Evolutionary conservation across 2,329 filamentous ascomycete species (phyloP).

Genomic region (Corynespora cassiicola): DNA sequence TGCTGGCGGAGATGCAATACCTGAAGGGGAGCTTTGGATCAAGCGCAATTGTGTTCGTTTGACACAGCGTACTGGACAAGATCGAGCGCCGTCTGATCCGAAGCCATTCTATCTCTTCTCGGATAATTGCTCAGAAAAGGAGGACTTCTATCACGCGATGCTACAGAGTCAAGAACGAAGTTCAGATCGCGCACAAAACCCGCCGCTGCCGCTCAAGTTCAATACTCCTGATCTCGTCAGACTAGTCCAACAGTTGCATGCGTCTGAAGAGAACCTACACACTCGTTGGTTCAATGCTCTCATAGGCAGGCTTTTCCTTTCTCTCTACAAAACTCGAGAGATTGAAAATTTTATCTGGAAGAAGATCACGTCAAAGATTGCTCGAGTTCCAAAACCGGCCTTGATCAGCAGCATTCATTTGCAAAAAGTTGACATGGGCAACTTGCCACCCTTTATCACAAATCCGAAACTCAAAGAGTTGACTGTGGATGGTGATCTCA

Average conservation of each 20-base stretch:
- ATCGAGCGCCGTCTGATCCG: conserved; percentile 64
- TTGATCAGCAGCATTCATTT: conserved; percentile 88
- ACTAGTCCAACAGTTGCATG: conserved; percentile 88
- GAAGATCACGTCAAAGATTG: conserved; percentile 96
- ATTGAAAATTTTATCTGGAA: conserved; percentile 79
- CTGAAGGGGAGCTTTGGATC: conserved; percentile 93
- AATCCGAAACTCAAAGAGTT: conserved; percentile 88
- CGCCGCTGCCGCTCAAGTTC: conserved; percentile 76
- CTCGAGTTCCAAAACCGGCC: conserved; percentile 87
- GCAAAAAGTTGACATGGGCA: conserved; percentile 82
- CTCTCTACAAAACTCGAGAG: conserved; percentile 82
- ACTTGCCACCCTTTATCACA: conserved; percentile 85
- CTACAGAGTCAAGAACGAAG: conserved; percentile 81
- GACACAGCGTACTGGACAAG: conserved; percentile 66
- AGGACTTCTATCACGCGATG: conserved; percentile 96
- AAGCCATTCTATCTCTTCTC: conserved; percentile 95
- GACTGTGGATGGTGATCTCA: conserved; percentile 88
- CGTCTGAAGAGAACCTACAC: conserved; percentile 87
- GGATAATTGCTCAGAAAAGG: conserved; percentile 93
- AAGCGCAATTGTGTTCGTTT: conserved; percentile 90
- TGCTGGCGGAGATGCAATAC: conserved; percentile 76
- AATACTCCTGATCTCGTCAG: conserved; percentile 87
- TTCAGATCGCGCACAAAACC: conserved; percentile 59
- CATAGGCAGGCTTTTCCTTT: conserved; percentile 85
- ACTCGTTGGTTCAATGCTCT: conserved; percentile 94